Evolutionary conservation across 352 stramenopile species (phyloP).

Genomic region (Aphanomyces cochlioides): DNA sequence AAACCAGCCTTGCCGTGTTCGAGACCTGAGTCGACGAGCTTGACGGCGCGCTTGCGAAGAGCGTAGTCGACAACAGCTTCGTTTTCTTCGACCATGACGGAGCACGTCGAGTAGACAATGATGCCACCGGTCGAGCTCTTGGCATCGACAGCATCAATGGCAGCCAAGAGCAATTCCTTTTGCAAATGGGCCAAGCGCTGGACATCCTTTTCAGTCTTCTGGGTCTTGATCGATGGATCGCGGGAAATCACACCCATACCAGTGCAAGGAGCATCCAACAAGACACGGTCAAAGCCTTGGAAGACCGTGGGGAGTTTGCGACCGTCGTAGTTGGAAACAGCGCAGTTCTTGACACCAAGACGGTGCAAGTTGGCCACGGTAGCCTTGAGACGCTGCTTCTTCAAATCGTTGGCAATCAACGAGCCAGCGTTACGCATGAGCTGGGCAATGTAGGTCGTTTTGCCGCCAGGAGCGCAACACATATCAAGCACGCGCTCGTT

Average conservation of each 20-base stretch:
- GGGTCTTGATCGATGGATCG: conserved; percentile 98
- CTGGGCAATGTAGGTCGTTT: conserved; percentile 99
- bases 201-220: conserved; percentile 93
- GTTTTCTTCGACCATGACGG: conserved; percentile 90
- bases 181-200: conserved; percentile 92
- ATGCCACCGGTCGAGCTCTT: conserved; percentile 95
- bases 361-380: conserved; percentile 99
- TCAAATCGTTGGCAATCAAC: conserved; percentile 99
- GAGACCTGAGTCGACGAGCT: conserved; percentile 96
- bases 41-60: conserved; percentile 97
- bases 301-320: conserved; percentile 92
- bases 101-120: conserved; percentile 99
- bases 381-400: conserved; percentile 94
- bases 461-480: conserved; percentile 96
- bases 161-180: conserved; percentile 98
- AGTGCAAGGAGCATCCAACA: conserved; percentile 98
- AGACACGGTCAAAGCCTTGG: conserved; percentile 96
- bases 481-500: conserved; percentile 98
- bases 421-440: conserved; percentile 99
- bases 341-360: conserved; percentile 97
- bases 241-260: conserved; percentile 97
- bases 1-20: conserved; percentile 94
- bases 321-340: conserved; percentile 97
- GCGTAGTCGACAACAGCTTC: conserved; percentile 99
- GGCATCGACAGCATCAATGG: conserved; percentile 97